Evolutionary conservation across 2,329 filamentous ascomycete species (phyloP), one percentile per base, ranked within the genome.

Genomic region (Penicillium thymicola): DNA sequence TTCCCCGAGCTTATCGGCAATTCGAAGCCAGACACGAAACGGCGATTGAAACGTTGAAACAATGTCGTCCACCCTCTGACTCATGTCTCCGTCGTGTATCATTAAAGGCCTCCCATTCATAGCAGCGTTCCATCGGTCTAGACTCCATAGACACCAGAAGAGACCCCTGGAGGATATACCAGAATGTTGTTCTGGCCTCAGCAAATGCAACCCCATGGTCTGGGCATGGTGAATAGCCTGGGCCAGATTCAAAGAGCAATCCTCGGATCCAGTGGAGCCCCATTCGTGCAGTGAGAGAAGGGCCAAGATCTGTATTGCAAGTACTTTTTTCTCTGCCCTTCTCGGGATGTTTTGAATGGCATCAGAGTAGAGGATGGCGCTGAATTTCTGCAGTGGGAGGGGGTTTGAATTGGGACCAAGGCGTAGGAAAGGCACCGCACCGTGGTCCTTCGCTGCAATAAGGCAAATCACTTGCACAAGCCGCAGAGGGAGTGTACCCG

Each of bases 221-320:
- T 68, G 66, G 4, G 70, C 65, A 51, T 72, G 66, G 43, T 73
- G 70, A 28, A 72, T 69, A 13, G 70, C 70, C 51, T 68, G 68
- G 0, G 63, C 52, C 5, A 73, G 52, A 41, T 67, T 63, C 36
- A 71, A 52, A 8, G 69, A 69, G 8, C 66, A 61, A 27, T 71
- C 68, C 43, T 73, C 70, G 7, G 68, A 66, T 4, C 69, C 70
- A 13, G 64, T 64, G 4, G 67, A 59, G 2, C 70, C 68, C 48
- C 68, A 67, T 40, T 66, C 69, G 50, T 73, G 70, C 4, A 73
- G 57, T n/a, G 68, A 70, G 54, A 71, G 58, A 48, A 72, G 51
- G 2, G 67, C 66, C 30, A 72, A 55, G 5, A 70, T 67, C 46
- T 69, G 70, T 30, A 71, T 70, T 16, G 66, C 60, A 4, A 65